Base-by-base conservation (phyloP, 202 grass and related monocot genomes). In the Thinopyrum obtusiflorum region DNA sequence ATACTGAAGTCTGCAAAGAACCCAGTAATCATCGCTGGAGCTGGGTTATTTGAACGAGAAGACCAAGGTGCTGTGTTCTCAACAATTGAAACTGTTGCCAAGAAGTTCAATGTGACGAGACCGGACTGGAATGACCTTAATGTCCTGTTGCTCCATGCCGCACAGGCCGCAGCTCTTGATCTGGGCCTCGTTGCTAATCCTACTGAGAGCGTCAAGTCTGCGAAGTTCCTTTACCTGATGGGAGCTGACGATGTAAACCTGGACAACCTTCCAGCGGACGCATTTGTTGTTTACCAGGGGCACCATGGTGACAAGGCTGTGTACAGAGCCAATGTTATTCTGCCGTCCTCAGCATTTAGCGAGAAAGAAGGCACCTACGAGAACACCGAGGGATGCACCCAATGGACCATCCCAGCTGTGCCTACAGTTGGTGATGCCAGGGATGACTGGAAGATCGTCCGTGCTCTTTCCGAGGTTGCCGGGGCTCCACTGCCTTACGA, bases 381-480 rank as follows among this genome's bases (percentile, higher is more conserved):
- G 81, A 99, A 99, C 73, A 97, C 97, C 0, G 97, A 99, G 86
- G 97, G 97, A 14, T 97, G 90, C 81, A 76, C 93, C 36, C 97
- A 99, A 36, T 97, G 92, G 97, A 99, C 92, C 8, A 87, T 91
- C 76, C 93, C 97, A 44, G 97, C 97, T 87, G 97, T 99, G 33
- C 97, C 97, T 18, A 99, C 93, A 0, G 92, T 99, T 24, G 97
- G 97, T 65, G 93, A 99, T 87, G 88, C 97, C 51, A 97, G 97
- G 65, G 97, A 99, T 88, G 93, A 99, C 87, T 99, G 97, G 97
- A 99, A 99, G 92, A 99, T 99, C 77, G 86, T 99, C 42, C 80
- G 97, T 35, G 97, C 97, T 68, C 89, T 97, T 67, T 97, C 93
- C 0, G 97, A 99, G 85, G 92, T 94, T 47, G 77, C 88, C 42